Conservation (phyloP, 176 grass and related monocot species). For the Oryza officinalis region DNA sequence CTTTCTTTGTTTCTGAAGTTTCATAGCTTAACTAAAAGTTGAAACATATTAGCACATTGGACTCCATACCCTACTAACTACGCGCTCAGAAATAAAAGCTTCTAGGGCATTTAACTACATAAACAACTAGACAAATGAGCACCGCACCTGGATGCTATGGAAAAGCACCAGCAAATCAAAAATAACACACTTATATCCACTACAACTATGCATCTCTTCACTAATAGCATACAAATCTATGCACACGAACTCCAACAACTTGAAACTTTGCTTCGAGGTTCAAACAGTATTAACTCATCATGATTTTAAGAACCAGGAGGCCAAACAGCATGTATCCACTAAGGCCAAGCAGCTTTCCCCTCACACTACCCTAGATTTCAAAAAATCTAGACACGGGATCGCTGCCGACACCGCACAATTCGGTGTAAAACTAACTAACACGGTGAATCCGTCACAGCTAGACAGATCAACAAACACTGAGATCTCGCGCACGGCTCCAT, state of each 20-base stretch:
- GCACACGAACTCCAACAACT: too few species aligned
- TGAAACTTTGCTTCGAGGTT: too few species aligned
- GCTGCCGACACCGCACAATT: background rate
- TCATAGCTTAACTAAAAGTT: background rate
- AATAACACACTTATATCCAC: background rate
- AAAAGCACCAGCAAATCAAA: background rate
- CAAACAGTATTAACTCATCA: background rate
- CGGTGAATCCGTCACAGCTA: background rate
- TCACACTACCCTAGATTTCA: too few species aligned
- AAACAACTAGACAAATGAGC: background rate
- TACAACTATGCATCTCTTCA: background rate
- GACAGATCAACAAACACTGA: background rate
- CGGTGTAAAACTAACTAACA: background rate
- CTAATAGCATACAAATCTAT: too few species aligned
- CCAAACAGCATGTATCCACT: background rate
- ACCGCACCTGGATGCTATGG: background rate
- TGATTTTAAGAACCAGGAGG: background rate
- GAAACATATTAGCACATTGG: background rate
- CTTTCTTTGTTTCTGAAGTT: background rate
- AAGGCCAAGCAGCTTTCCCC: background rate
- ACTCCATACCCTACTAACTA: background rate
- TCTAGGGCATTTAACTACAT: background rate
- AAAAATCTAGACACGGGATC: background rate
- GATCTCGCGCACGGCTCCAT: background rate
- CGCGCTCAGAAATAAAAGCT: background rate